phyloP scores from a whole-genome alignment of 192 early-diverging fungal genomes.

The Coemansia umbellata region DNA sequence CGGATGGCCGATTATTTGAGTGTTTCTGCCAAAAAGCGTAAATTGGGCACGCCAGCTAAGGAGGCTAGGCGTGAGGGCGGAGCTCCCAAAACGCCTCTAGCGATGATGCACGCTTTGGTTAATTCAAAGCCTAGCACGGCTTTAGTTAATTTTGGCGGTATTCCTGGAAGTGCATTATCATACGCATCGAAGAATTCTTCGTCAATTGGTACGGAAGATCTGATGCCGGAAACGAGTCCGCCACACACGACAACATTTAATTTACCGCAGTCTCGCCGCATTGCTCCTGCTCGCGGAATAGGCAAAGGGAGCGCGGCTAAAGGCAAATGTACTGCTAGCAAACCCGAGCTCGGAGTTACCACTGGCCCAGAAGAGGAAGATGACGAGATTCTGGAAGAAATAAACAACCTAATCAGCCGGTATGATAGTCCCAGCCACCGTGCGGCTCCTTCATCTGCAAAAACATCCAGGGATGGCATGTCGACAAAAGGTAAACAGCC shows the following conservation, averaged over 20 bases:
- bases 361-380: constrained; percentile 4
- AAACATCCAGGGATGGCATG: background rate
- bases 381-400: constrained; percentile 45
- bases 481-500: background rate
- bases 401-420: constrained; percentile 31
- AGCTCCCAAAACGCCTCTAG: constrained; percentile 26
- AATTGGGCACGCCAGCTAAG: constrained; percentile 20
- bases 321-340: background rate
- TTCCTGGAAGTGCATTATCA: constrained; percentile 25
- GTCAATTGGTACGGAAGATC: constrained; percentile 37
- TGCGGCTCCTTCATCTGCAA: background rate
- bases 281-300: constrained; percentile 5
- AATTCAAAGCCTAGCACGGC: constrained; percentile 3
- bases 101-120: constrained; percentile 38
- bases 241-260: constrained; percentile 41
- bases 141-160: background rate
- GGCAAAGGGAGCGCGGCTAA: constrained; percentile 1
- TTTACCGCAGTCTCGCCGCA: constrained; percentile 34
- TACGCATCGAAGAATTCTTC: constrained; percentile 32
- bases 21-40: constrained; percentile 20
- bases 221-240: constrained; percentile 46
- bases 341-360: background rate
- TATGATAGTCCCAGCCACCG: constrained; percentile 26
- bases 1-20: constrained; percentile 40
- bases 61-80: background rate